These are phyloP conservation scores for Eucalyptus decipiens DNA, from an alignment of 345 rosid genomes.

Conservation along the genomic window DNA sequence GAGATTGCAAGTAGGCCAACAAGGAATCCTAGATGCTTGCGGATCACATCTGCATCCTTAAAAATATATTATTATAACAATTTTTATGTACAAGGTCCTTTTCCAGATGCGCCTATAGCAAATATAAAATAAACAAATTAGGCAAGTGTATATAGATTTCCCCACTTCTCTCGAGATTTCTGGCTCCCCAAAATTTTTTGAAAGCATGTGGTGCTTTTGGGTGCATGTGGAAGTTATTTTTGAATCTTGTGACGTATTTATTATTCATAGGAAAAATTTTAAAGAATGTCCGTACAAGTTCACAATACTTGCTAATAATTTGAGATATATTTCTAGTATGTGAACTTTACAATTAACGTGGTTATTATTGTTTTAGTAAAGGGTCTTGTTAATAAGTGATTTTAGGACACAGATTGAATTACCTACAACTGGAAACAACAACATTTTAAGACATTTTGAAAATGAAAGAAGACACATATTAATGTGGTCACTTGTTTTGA, in stretches of 20 bases:
- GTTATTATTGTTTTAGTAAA: neutral
- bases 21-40: neutral
- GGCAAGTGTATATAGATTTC: neutral
- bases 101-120: neutral
- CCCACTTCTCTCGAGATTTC: neutral
- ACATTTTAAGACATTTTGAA: neutral
- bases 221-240: neutral
- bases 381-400: neutral
- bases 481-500: neutral
- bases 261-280: neutral
- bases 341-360: neutral
- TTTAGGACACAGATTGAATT: neutral
- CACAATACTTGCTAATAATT: neutral
- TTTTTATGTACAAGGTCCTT: neutral
- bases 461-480: neutral
- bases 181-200: neutral
- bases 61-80: neutral
- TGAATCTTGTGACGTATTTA: neutral
- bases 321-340: neutral
- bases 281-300: neutral
- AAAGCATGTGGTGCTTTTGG: neutral
- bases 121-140: neutral
- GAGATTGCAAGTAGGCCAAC: neutral
- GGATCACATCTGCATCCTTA: neutral
- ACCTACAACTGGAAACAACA: neutral